These are phyloP conservation scores for Ogataea henricii DNA, from an alignment of 805 yeast species.

Conservation along the genomic window DNA sequence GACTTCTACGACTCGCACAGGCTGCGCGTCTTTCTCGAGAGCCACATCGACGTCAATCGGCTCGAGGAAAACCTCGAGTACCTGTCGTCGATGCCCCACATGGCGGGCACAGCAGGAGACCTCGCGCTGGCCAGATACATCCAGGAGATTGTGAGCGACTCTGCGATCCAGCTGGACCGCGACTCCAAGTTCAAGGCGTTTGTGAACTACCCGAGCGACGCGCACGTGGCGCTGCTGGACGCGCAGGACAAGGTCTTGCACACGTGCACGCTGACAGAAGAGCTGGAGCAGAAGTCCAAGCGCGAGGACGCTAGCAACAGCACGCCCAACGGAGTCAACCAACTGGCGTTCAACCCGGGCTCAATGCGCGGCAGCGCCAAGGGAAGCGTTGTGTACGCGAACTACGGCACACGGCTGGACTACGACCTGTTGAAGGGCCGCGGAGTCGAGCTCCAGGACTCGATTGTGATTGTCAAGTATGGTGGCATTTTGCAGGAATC, in stretches of 20 bases:
- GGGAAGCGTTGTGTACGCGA: constrained; percentile 60
- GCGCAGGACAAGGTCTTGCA: constrained; percentile 20
- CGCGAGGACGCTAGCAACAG: constrained; percentile 8
- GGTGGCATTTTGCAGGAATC: constrained; percentile 53
- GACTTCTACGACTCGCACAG: constrained; percentile 63
- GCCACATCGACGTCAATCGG: constrained; percentile 54
- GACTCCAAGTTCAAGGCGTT: constrained; percentile 54
- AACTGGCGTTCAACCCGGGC: constrained; percentile 67
- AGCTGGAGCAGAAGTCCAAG: constrained; percentile 7
- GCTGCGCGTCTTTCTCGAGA: constrained; percentile 49
- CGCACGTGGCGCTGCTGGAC: constrained; percentile 30
- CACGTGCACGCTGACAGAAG: constrained; percentile 27
- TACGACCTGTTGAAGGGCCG: constrained; percentile 41
- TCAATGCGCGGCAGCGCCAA: constrained; percentile 58
- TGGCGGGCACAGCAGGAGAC: constrained; percentile 89
- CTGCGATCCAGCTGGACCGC: constrained; percentile 55
- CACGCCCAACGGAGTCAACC: constrained; percentile 37
- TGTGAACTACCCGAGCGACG: constrained; percentile 62
- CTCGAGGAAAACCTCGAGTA: constrained; percentile 71
- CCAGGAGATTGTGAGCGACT: constrained; percentile 55
- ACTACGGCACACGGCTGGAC: constrained; percentile 65
- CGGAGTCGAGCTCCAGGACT: constrained; percentile 44
- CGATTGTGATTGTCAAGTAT: constrained; percentile 62
- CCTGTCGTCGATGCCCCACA: constrained; percentile 78
- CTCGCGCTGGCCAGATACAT: constrained; percentile 68